These are phyloP conservation scores for Diplodia mutila DNA, from an alignment of 2,329 filamentous ascomycete genomes.

Conservation along the genomic window DNA sequence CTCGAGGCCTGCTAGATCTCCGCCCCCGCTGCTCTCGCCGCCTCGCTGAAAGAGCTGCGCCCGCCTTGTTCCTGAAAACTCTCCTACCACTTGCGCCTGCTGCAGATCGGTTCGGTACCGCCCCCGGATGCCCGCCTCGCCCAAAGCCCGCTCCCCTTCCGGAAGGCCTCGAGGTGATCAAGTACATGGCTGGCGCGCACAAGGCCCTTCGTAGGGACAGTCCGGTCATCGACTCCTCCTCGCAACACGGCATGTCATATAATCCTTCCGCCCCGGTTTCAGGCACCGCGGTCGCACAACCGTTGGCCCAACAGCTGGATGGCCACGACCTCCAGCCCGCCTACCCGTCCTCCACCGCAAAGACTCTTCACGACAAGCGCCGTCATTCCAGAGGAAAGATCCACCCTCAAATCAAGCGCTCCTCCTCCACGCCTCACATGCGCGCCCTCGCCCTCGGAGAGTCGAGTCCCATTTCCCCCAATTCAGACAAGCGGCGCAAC, in stretches of 20 bases:
- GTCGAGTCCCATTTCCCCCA: constrained; percentile 50
- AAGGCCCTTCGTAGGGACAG: constrained; percentile 42
- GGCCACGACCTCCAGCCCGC: constrained; percentile 15
- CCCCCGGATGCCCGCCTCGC: constrained; percentile 20
- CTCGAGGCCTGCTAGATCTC: constrained; percentile 13
- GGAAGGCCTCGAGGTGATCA: constrained; percentile 15
- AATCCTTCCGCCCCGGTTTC: constrained; percentile 36
- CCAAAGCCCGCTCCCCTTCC: not conserved
- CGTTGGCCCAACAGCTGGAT: constrained; percentile 18
- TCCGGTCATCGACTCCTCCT: constrained; percentile 36
- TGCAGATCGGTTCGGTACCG: constrained; percentile 5
- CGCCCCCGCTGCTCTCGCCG: not conserved
- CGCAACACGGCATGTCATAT: constrained; percentile 42
- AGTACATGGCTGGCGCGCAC: constrained; percentile 45
- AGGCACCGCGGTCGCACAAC: constrained; percentile 33
- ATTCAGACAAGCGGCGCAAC: constrained; percentile 74
- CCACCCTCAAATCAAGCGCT: constrained; percentile 46
- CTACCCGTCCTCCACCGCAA: constrained; percentile 28
- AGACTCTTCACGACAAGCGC: constrained; percentile 41
- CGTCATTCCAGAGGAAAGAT: constrained; percentile 46
- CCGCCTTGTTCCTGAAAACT: constrained; percentile 21
- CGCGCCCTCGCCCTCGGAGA: constrained; percentile 44
- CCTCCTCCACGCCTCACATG: constrained; percentile 54
- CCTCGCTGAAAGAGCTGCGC: constrained; percentile 8
- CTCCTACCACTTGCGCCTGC: constrained; percentile 17